These are phyloP conservation scores for Cornus florida DNA, from an alignment of 148 eudicot species.

Conservation along the genomic window DNA sequence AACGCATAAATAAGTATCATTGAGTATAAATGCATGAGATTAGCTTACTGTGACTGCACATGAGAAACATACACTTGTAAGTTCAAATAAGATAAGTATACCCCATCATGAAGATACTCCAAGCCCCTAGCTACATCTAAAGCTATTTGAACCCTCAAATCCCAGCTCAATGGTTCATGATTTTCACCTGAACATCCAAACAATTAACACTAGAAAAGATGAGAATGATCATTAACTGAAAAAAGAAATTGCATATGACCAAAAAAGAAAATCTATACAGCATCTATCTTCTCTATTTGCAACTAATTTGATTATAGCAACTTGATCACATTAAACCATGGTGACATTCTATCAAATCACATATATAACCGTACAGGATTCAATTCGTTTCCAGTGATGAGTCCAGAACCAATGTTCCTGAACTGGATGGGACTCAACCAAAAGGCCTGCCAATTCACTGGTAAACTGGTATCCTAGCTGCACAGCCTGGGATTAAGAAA, in stretches of 20 bases:
- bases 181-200: constrained; percentile 55
- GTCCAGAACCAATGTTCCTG: neutral
- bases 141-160: constrained; percentile 75
- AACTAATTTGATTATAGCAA: neutral
- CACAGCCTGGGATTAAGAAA: neutral
- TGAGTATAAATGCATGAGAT: neutral
- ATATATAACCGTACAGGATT: neutral
- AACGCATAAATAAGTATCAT: neutral
- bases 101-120: constrained; percentile 98
- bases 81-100: constrained; percentile 22
- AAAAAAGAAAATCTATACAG: neutral
- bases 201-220: neutral
- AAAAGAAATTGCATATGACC: neutral
- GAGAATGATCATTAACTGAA: neutral
- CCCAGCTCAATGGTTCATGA: constrained; percentile 71
- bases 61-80: neutral
- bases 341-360: neutral
- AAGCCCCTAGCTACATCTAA: constrained; percentile 90
- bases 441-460: neutral
- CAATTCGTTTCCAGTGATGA: neutral
- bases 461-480: neutral
- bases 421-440: neutral
- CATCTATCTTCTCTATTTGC: too few species aligned
- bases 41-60: neutral
- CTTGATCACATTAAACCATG: neutral